Conservation (phyloP, 2,329 filamentous ascomycete genomes). For the Arthrobotrys musiformis region DNA sequence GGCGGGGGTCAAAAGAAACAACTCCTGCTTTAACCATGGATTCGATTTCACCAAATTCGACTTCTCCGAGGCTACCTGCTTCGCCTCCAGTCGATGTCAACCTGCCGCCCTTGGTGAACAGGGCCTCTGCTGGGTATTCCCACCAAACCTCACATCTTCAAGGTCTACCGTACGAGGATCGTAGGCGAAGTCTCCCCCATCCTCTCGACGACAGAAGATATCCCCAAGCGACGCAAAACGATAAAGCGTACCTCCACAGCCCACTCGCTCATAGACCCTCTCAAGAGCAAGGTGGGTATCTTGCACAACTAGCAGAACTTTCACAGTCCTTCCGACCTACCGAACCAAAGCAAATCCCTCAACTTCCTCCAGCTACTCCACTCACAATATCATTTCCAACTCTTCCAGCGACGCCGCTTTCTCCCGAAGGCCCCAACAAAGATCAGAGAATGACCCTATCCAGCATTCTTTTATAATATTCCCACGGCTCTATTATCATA, state of each 20-base stretch:
- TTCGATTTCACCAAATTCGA: slow-evolving; percentile 71
- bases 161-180: slow-evolving; percentile 48
- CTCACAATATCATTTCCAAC: slow-evolving; percentile 26
- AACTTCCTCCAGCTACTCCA: slow-evolving; percentile 37
- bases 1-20: slow-evolving; percentile 69
- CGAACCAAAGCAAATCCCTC: slow-evolving; percentile 31
- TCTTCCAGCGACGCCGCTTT: slow-evolving; percentile 48
- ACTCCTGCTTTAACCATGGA: slow-evolving; percentile 79
- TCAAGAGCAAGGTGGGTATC: slow-evolving; percentile 56
- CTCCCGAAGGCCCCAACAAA: slow-evolving; percentile 33
- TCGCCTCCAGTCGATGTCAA: slow-evolving; percentile 59
- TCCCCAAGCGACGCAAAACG: slow-evolving; percentile 30
- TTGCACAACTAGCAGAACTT: slow-evolving; percentile 44
- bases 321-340: slow-evolving; percentile 46
- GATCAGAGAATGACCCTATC: slow-evolving; percentile 53
- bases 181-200: slow-evolving; percentile 51
- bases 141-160: slow-evolving; percentile 39
- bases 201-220: slow-evolving; percentile 50
- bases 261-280: slow-evolving; percentile 29
- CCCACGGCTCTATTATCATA: slow-evolving; percentile 53
- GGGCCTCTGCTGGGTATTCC: slow-evolving; percentile 53
- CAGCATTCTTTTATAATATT: slow-evolving; percentile 46
- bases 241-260: slow-evolving; percentile 15
- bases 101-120: slow-evolving; percentile 57
- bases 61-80: slow-evolving; percentile 67